A percentile compares a stretch with the other conserved stretches of the same genome.
phyloP scores from a whole-genome alignment of 2,329 filamentous ascomycete genomes.

The Colletotrichum caudatum region DNA sequence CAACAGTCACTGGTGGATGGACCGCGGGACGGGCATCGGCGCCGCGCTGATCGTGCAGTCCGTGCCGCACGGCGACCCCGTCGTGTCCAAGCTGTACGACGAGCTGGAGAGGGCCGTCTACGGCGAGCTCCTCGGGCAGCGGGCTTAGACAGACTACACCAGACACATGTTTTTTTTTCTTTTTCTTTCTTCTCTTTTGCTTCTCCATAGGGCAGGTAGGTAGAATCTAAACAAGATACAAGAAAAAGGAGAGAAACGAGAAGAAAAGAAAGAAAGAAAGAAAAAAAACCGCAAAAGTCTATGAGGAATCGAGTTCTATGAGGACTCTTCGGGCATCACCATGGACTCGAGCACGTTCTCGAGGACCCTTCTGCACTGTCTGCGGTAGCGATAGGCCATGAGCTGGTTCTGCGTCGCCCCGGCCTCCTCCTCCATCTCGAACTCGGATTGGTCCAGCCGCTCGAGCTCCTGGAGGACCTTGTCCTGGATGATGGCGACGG shows the following conservation, averaged over 20 bases:
- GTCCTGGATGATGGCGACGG: conserved; percentile 57
- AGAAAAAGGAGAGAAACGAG: not conserved
- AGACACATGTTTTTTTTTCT: not conserved
- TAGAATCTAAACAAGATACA: no score
- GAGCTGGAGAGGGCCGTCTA: conserved; percentile 57
- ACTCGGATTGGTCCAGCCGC: conserved; percentile 60
- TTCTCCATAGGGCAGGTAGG: no score
- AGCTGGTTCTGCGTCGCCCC: conserved; percentile 60
- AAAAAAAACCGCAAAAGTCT: not conserved
- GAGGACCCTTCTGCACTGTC: conserved; percentile 62
- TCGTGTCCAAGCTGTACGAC: conserved; percentile 52
- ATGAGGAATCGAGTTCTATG: no score
- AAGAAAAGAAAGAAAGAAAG: not conserved
- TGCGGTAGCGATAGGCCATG: conserved; percentile 62
- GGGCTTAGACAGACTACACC: not conserved
- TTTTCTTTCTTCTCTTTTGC: no score
- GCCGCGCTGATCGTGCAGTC: conserved; percentile 55
- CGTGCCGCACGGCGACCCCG: conserved; percentile 53
- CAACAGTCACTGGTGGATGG: conserved; percentile 59
- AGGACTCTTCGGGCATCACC: conserved; percentile 35
- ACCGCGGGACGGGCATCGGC: conserved; percentile 54
- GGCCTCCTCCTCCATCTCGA: conserved; percentile 57
- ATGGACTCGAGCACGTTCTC: conserved; percentile 58
- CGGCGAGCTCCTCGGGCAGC: conserved; percentile 40
- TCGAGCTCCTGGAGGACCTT: conserved; percentile 59